These are phyloP conservation scores for Russula griseocarnosa DNA, from an alignment of 768 basidiomycete genomes.

Conservation along the genomic window DNA sequence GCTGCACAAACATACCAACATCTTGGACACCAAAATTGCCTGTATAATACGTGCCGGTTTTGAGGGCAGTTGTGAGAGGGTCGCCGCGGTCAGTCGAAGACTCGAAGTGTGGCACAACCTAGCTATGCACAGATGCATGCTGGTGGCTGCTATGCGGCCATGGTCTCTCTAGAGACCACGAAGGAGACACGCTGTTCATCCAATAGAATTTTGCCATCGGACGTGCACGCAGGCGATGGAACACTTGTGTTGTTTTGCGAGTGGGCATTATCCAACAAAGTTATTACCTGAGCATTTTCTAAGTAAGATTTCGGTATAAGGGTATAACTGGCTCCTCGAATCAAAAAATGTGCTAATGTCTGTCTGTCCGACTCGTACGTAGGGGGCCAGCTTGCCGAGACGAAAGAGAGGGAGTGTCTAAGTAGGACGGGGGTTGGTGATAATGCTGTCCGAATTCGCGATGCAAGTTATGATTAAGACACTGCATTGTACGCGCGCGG, in stretches of 20 bases:
- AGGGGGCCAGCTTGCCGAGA: slow-evolving; percentile 1
- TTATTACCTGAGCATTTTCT: slow-evolving; percentile 10
- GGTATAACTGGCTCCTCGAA: slow-evolving; percentile 17
- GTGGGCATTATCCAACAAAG: slow-evolving; percentile 1
- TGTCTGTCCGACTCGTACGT: slow-evolving; percentile 7
- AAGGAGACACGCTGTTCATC: neutral
- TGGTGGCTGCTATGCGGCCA: no score
- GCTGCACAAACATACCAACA: no score
- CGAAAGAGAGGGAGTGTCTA: slow-evolving; percentile 14
- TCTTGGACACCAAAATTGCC: no score
- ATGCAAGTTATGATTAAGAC: slow-evolving; percentile 10
- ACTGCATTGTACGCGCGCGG: slow-evolving; percentile 1
- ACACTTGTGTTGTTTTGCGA: neutral
- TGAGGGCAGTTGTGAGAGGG: no score
- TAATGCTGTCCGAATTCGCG: slow-evolving; percentile 19
- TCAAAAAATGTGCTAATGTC: neutral
- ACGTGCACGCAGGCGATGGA: neutral
- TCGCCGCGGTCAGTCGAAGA: no score
- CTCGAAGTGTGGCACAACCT: no score
- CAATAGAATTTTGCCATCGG: neutral
- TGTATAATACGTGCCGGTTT: no score
- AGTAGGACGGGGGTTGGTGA: neutral
- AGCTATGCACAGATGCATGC: no score
- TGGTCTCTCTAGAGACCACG: neutral
- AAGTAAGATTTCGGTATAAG: slow-evolving; percentile 18